Percentiles rank a stretch among this genome's conserved stretches.
Conservation (phyloP, 306 rosid species). For the Senna siamea region DNA sequence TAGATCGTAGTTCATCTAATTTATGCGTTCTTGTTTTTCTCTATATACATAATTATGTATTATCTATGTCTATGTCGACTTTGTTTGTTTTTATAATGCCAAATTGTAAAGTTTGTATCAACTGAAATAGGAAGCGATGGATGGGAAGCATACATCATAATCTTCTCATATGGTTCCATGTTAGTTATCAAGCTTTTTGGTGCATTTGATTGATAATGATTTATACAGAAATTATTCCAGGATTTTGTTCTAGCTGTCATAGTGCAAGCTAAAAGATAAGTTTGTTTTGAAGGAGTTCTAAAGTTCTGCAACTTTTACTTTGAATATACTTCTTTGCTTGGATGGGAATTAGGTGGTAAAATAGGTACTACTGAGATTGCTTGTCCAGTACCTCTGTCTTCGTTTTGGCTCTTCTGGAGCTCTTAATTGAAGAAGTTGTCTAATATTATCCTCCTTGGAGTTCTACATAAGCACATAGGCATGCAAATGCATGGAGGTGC, state of each 20-base stretch:
- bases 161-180: background rate
- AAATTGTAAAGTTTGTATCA: too few species aligned
- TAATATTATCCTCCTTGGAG: background rate
- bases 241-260: slow-evolving; percentile 1
- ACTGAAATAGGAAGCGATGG: background rate
- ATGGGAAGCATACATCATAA: background rate
- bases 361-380: slow-evolving; percentile 1
- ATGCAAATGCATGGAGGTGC: background rate
- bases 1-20: background rate
- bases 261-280: background rate
- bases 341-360: background rate
- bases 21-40: background rate
- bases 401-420: background rate
- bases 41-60: background rate
- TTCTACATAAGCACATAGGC: background rate
- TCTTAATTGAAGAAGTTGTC: background rate
- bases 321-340: background rate
- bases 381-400: background rate
- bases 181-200: slow-evolving; percentile 17
- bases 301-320: background rate
- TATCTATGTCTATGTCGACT: background rate
- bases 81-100: background rate
- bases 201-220: slow-evolving; percentile 14
- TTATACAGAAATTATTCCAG: background rate
- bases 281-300: background rate